Percentiles rank a stretch among this genome's conserved stretches.
Conservation (phyloP, 2,329 filamentous ascomycete species). For the Cordyceps sp. region DNA sequence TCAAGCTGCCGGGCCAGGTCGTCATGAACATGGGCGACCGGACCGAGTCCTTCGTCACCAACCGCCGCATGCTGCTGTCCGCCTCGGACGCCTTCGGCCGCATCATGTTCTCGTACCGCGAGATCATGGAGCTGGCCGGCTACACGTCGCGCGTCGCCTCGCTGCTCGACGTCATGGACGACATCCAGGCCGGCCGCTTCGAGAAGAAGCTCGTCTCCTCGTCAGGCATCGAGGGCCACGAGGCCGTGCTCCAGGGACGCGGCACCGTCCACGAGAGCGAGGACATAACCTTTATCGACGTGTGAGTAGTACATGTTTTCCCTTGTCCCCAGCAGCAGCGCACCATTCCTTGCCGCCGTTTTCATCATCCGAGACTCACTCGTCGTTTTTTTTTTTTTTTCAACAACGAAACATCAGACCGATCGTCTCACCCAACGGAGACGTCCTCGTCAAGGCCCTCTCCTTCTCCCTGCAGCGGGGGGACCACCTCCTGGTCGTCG, state of each 20-base stretch:
- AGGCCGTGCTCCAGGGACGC: slow-evolving; percentile 64
- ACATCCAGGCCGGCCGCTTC: slow-evolving; percentile 77
- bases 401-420: slow-evolving; percentile 43
- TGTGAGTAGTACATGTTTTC: slow-evolving; percentile 34
- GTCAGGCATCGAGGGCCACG: slow-evolving; percentile 65
- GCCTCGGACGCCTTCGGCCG: slow-evolving; percentile 92
- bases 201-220: slow-evolving; percentile 94
- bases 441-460: slow-evolving; percentile 71
- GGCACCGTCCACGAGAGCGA: slow-evolving; percentile 69
- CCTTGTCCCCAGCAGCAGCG: neutral
- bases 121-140: slow-evolving; percentile 88
- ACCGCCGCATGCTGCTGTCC: slow-evolving; percentile 76
- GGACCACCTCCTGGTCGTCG: slow-evolving; percentile 85
- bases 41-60: slow-evolving; percentile 76
- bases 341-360: no score
- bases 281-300: slow-evolving; percentile 71
- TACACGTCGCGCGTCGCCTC: slow-evolving; percentile 88
- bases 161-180: slow-evolving; percentile 83
- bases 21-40: slow-evolving; percentile 52
- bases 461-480: slow-evolving; percentile 77
- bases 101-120: slow-evolving; percentile 95
- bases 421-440: slow-evolving; percentile 92
- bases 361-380: neutral
- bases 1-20: slow-evolving; percentile 65
- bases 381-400: no score